A percentile compares a stretch with the other conserved stretches of the same genome.
Conservation (phyloP, 345 rosid species). For the Melastoma malabathricum region DNA sequence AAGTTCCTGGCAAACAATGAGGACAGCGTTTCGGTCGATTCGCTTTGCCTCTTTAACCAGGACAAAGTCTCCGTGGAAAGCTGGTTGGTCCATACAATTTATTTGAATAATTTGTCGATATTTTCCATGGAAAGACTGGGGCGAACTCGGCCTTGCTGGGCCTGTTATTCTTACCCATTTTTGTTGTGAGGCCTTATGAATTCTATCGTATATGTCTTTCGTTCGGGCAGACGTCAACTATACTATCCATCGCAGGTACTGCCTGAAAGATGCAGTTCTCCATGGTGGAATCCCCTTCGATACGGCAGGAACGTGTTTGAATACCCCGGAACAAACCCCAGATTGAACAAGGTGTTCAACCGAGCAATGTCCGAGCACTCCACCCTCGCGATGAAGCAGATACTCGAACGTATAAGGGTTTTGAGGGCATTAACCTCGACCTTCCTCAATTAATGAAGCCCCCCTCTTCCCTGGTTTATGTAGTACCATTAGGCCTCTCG, state of each 20-base stretch:
- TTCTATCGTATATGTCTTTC: not conserved
- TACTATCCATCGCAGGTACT: not conserved
- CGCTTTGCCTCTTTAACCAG: slow-evolving; percentile 74
- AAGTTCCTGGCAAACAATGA: slow-evolving; percentile 67
- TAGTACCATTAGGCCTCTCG: too few relatives aligned
- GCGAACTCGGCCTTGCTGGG: too few relatives aligned
- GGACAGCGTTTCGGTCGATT: slow-evolving; percentile 63
- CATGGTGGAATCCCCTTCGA: slow-evolving; percentile 12
- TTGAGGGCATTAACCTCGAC: slow-evolving; percentile 15
- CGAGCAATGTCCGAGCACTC: slow-evolving; percentile 7
- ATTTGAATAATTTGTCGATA: not conserved
- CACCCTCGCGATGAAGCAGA: slow-evolving; percentile 4
- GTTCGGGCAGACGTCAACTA: too few relatives aligned
- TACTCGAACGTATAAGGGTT: slow-evolving; percentile 12
- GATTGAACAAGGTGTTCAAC: slow-evolving; percentile 5
- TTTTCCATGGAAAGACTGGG: not conserved
- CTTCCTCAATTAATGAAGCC: slow-evolving; percentile 9
- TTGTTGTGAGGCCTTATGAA: not conserved
- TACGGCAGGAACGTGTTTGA: slow-evolving; percentile 8
- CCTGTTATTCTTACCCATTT: too few relatives aligned
- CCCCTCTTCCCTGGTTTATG: slow-evolving; percentile 7
- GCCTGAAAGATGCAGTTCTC: slow-evolving; percentile 12
- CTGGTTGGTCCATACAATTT: slow-evolving; percentile 28
- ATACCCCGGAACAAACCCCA: not conserved
- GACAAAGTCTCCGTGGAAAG: slow-evolving; percentile 91